Evolutionary conservation across 768 basidiomycete species (phyloP), one percentile per base, ranked within the genome.

Genomic region (Boletus sp.): DNA sequence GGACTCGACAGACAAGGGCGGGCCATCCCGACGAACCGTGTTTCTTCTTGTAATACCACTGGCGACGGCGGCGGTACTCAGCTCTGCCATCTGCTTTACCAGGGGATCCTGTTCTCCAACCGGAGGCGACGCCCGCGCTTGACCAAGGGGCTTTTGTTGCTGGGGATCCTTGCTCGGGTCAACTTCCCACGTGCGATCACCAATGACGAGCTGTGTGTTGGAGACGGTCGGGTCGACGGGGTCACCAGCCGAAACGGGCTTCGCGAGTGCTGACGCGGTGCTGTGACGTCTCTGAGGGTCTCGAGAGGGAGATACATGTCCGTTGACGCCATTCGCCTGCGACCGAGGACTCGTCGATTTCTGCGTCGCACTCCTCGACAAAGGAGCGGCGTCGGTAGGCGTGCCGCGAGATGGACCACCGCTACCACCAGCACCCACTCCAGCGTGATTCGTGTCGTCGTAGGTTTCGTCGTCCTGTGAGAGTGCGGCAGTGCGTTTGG

Each of bases 151-250:
- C 52, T 39, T 56, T 45, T 72, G 73, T 41, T 70, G 70, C 59
- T 87, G 86, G n/a, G 87, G 88, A 60, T 88, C 85, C 60, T 76
- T 80, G 45, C 66, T 74, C 17, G 80, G 77, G 68, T 90, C 85
- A 9, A 87, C 88, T 42, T 76, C 79, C 69, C 87, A 91, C 1
- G 85, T 76, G 47, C 81, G 80, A 32, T 75, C 72, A 2, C 89
- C 90, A 19, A 90, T 81, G 65, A 72, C 70, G 9, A 70, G 62
- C 45, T 90, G 83, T 66, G 79, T 88, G 4, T 82, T 85, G 58
- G 84, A 78, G 11, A 83, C 78, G 4, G 72, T 81, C 7, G 85
- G 85, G 62, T 84, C 85, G 34, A 86, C 79, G 0, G 83, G 75
- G 59, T 87, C 85, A 8, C 50, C 59, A 10, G 79, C 78, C 23